These are phyloP conservation scores for Sindora glabra DNA, from an alignment of 306 rosid species.

Conservation along the genomic window DNA sequence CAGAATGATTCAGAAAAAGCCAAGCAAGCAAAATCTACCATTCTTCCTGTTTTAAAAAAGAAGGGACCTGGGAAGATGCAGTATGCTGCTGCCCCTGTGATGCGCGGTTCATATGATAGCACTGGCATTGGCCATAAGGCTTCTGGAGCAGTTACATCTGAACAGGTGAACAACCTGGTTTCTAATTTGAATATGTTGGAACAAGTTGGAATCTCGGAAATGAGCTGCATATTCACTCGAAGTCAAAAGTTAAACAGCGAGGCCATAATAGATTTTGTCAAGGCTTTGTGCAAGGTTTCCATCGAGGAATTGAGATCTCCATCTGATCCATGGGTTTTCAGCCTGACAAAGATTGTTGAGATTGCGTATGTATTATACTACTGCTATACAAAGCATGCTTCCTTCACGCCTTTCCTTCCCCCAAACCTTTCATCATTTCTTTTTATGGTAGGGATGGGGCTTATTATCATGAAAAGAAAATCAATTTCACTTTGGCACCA, in stretches of 20 bases:
- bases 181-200: slow-evolving; percentile 94
- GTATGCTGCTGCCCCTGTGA: slow-evolving; percentile 77
- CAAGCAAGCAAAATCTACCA: slow-evolving; percentile 74
- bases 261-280: slow-evolving; percentile 93
- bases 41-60: slow-evolving; percentile 87
- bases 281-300: slow-evolving; percentile 98
- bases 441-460: not conserved
- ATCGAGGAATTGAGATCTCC: slow-evolving; percentile 90
- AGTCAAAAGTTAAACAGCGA: slow-evolving; percentile 97
- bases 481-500: too few species aligned
- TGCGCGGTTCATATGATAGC: slow-evolving; percentile 98
- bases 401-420: slow-evolving; percentile 3
- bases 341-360: slow-evolving; percentile 99
- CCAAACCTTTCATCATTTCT: not conserved
- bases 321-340: slow-evolving; percentile 98
- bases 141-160: slow-evolving; percentile 76
- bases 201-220: slow-evolving; percentile 97
- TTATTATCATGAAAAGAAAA: too few species aligned
- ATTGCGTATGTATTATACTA: slow-evolving; percentile 73
- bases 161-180: slow-evolving; percentile 89
- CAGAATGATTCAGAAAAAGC: slow-evolving; percentile 78
- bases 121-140: slow-evolving; percentile 86
- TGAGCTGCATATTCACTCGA: slow-evolving; percentile 92
- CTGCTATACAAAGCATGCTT: slow-evolving; percentile 5
- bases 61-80: slow-evolving; percentile 95